These are phyloP conservation scores for Trichoderma reesei DNA, from an alignment of 495 filamentous ascomycete species.

Conservation along the genomic window DNA sequence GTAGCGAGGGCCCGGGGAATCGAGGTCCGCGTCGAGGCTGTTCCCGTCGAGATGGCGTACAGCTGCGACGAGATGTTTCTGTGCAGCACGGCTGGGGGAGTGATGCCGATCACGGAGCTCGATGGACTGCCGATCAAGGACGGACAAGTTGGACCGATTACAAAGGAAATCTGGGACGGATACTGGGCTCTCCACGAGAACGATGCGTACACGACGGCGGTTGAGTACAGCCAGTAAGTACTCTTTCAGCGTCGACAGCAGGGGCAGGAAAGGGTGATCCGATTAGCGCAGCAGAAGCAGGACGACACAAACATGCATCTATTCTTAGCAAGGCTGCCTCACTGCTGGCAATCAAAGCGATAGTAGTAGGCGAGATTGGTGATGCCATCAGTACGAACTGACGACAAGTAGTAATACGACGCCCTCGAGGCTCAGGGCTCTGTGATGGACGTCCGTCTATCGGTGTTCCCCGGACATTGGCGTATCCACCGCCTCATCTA, in stretches of 20 bases:
- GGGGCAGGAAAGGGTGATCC: background rate
- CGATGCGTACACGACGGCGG: background rate
- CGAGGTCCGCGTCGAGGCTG: constrained; percentile 20
- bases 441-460: too few relatives aligned
- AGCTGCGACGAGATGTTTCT: constrained; percentile 29
- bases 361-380: too few relatives aligned
- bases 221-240: background rate
- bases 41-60: constrained; percentile 25
- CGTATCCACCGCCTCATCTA: too few relatives aligned
- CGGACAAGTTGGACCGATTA: constrained; percentile 28
- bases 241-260: background rate
- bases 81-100: constrained; percentile 31
- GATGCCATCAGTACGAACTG: too few relatives aligned
- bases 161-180: constrained; percentile 32
- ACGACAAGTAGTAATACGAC: too few relatives aligned
- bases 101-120: constrained; percentile 31
- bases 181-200: constrained; percentile 21
- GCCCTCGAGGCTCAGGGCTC: too few relatives aligned
- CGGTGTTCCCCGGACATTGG: too few relatives aligned
- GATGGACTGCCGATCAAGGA: constrained; percentile 27
- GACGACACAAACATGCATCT: too few relatives aligned
- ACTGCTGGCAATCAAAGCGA: too few relatives aligned
- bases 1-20: constrained; percentile 18
- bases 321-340: too few relatives aligned
- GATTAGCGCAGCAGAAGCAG: too few relatives aligned